Base-by-base conservation (phyloP, 148 eudicot genomes). In the Fagopyrum tataricum region DNA sequence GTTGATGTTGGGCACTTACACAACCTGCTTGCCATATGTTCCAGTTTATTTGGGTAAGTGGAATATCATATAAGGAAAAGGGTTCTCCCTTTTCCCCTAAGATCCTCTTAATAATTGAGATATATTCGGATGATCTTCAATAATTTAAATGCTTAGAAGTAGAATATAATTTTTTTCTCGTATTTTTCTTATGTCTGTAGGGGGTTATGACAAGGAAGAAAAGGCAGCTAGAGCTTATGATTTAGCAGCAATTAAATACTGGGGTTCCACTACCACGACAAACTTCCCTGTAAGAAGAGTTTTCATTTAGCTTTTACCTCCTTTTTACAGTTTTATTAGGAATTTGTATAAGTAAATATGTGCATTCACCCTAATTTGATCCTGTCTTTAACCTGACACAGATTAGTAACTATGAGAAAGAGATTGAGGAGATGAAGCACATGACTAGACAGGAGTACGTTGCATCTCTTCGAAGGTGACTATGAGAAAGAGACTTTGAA, bases 161-260 rank as follows among this genome's bases (percentile, higher is more conserved):
- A 31, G 66, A 59, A 11, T 59, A 64, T 64, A 64, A 64, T 64
- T 13, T 15, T 64, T 31, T 62, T 4, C 1, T 7, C 12, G 13
- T 23, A 61, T 61, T 26, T 13, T 48, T 66, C 2, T 66, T 76
- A n/a, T 61, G 24, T 66, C 24, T 77, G 67, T 77, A 91, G 97
- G 98, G 77, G 98, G 98, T 66, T 95, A 95, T 84, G 98, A 95
- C 79, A 95, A 90, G 81, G 98, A 95, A 87, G 98, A 95, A 44
- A 94, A 95, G 72, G 98, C 98, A 58, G 98, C 97, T 40, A 81
- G 97, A 78, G 82, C 98, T 66, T 95, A 95, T 82, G 98, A 95
- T 87, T 88, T 91, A 81, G 98, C 98, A 59, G 98, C 98, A 74
- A 73, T 95, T 75, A 95, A 95, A 74, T 95, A 95, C 76, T 95